These are phyloP conservation scores for Roridomyces roridus DNA, from an alignment of 768 basidiomycete species.

Conservation along the genomic window DNA sequence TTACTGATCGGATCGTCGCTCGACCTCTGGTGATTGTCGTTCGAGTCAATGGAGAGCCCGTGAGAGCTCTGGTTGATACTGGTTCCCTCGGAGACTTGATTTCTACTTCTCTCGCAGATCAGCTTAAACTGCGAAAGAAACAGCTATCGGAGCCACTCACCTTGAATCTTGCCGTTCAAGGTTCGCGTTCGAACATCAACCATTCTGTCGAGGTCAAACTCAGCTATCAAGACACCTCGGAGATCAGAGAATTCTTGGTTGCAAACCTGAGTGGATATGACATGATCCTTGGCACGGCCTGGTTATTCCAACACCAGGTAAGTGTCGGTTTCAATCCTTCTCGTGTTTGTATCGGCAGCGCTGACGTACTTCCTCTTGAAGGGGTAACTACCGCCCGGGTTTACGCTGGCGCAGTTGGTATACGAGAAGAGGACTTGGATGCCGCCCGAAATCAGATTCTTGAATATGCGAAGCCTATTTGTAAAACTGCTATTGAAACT, in stretches of 20 bases:
- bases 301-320: conserved; percentile 31
- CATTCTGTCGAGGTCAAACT: too few species aligned
- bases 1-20: too few species aligned
- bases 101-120: too few species aligned
- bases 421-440: neutral
- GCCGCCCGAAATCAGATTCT: neutral
- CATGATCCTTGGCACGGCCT: conserved; percentile 31
- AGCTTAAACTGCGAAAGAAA: too few species aligned
- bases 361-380: conserved; percentile 8
- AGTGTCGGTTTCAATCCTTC: conserved; percentile 23
- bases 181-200: too few species aligned
- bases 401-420: neutral
- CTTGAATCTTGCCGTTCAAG: too few species aligned
- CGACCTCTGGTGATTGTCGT: too few species aligned
- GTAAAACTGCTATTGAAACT: conserved; percentile 26
- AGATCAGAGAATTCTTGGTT: conserved; percentile 27
- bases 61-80: too few species aligned
- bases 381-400: conserved; percentile 2
- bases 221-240: conserved; percentile 15
- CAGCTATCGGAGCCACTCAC: too few species aligned
- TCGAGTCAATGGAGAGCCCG: too few species aligned
- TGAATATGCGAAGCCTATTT: conserved; percentile 23
- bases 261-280: conserved; percentile 35
- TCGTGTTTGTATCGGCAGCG: conserved; percentile 18
- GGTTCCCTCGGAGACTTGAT: too few species aligned